phyloP scores from a whole-genome alignment of 495 filamentous ascomycete species.

The Neurospora sp. region DNA sequence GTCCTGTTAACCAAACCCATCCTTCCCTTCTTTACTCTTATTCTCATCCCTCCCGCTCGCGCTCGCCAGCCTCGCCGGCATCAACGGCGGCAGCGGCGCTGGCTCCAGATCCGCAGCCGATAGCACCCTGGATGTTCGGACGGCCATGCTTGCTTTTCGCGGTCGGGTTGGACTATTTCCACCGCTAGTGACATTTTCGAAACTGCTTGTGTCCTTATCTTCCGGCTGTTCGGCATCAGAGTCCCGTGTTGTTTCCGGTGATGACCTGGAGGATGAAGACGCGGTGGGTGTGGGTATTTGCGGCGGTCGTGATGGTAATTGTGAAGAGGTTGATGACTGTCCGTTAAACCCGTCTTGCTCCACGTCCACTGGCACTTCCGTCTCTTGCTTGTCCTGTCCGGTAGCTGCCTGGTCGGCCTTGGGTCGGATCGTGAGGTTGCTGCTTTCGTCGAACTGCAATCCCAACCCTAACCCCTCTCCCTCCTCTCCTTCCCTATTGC shows the following conservation, averaged over 20 bases:
- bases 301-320: not conserved
- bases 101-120: not conserved
- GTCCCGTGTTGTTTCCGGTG: not conserved
- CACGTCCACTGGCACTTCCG: not conserved
- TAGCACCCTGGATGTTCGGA: not conserved
- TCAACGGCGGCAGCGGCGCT: slow-evolving; percentile 27
- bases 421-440: slow-evolving; percentile 27
- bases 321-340: not conserved
- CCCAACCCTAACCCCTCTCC: slow-evolving; percentile 24
- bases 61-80: slow-evolving; percentile 4
- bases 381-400: not conserved
- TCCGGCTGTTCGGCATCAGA: slow-evolving; percentile 4
- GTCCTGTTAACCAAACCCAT: not conserved
- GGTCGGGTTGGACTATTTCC: not conserved
- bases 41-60: not conserved
- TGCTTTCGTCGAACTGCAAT: slow-evolving; percentile 49
- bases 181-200: slow-evolving; percentile 25
- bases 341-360: not conserved
- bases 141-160: not conserved
- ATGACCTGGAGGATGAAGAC: not conserved
- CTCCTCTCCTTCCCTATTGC: slow-evolving; percentile 26
- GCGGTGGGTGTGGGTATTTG: not conserved
- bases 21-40: not conserved
- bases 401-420: not conserved
- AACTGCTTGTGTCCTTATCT: slow-evolving; percentile 12